Evolutionary conservation across 257 asterid species (phyloP).

Genomic region (Fraxinus quadrangulata): DNA sequence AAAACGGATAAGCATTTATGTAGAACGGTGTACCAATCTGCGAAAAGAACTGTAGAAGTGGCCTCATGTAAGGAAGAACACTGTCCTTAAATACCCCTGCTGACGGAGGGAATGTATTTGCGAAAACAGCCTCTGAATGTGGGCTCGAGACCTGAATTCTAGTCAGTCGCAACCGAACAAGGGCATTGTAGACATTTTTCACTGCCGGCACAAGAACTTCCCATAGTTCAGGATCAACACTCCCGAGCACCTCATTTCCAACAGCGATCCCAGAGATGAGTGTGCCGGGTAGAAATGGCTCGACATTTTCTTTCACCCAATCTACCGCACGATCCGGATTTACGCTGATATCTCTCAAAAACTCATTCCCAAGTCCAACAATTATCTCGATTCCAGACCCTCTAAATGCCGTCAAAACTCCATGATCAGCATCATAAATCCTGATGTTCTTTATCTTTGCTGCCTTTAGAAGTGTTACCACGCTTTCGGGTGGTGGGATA

Average conservation of each 20-base stretch:
- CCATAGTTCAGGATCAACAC: slow-evolving; percentile 50
- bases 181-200: slow-evolving; percentile 69
- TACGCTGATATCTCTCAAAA: slow-evolving; percentile 50
- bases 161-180: slow-evolving; percentile 37
- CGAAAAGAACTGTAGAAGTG: slow-evolving; percentile 62
- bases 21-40: slow-evolving; percentile 73
- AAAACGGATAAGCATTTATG: slow-evolving; percentile 79
- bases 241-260: slow-evolving; percentile 79
- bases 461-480: slow-evolving; percentile 68
- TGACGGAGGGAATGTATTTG: slow-evolving; percentile 66
- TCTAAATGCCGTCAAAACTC: slow-evolving; percentile 51
- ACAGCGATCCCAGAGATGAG: slow-evolving; percentile 71
- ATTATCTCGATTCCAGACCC: slow-evolving; percentile 65
- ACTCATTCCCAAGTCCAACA: slow-evolving; percentile 63
- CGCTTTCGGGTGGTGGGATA: slow-evolving; percentile 73
- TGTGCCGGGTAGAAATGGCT: slow-evolving; percentile 64
- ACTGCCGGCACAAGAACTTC: slow-evolving; percentile 80
- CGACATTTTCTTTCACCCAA: slow-evolving; percentile 68
- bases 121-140: slow-evolving; percentile 76
- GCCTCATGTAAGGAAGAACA: slow-evolving; percentile 68
- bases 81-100: slow-evolving; percentile 75
- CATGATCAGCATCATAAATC: slow-evolving; percentile 66
- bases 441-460: slow-evolving; percentile 68
- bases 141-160: slow-evolving; percentile 79
- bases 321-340: slow-evolving; percentile 53